These are phyloP conservation scores for Neophaeococcomyces mojaviensis DNA, from an alignment of 2,329 filamentous ascomycete genomes.

Conservation along the genomic window DNA sequence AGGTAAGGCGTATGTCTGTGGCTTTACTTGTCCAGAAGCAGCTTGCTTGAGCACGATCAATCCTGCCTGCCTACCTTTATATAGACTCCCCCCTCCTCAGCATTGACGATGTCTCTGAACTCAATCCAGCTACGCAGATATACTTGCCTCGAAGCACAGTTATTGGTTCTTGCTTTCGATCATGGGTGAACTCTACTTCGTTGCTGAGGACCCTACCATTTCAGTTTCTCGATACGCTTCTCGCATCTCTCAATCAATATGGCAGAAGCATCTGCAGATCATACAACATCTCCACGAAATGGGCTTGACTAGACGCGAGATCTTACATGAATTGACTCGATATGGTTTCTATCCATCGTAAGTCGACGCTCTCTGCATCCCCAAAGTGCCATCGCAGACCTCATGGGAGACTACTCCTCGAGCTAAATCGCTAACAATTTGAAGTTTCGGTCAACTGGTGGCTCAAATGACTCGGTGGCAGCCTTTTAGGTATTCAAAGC, in stretches of 20 bases:
- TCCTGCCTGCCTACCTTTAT: too few species aligned
- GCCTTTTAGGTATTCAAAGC: constrained; percentile 1
- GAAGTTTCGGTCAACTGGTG: constrained; percentile 1
- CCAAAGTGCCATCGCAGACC: neutral
- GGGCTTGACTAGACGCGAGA: neutral
- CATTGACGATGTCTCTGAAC: too few species aligned
- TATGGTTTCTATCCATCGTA: constrained; percentile 2
- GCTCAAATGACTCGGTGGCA: constrained; percentile 2
- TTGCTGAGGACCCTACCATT: neutral
- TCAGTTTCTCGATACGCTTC: neutral
- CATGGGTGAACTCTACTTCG: neutral
- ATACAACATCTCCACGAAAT: neutral
- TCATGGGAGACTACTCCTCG: too few species aligned
- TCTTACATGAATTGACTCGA: neutral
- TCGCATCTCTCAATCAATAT: neutral
- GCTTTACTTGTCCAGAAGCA: too few species aligned
- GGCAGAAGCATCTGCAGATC: neutral
- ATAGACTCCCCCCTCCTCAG: too few species aligned
- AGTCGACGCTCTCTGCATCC: neutral
- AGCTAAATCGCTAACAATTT: too few species aligned
- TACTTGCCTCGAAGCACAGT: neutral
- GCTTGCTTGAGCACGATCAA: too few species aligned
- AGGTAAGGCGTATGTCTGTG: too few species aligned
- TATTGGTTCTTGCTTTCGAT: neutral
- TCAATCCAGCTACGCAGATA: too few species aligned